phyloP scores from a whole-genome alignment of 257 asterid species.

The Asclepias syriaca region DNA sequence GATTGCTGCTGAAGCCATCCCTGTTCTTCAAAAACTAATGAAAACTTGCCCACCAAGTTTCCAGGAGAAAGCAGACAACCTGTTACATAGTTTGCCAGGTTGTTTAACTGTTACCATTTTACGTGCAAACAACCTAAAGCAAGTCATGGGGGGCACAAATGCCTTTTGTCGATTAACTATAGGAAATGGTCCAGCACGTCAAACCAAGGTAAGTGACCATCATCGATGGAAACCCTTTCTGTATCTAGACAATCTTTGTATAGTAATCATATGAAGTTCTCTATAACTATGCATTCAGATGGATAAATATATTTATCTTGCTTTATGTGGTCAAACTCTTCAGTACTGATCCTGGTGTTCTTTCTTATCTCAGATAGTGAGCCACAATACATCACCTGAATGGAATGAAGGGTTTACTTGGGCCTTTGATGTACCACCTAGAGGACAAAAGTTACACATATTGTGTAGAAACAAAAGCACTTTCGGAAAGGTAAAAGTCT shows the following conservation, averaged over 20 bases:
- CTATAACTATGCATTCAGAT: background rate
- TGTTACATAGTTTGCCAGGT: constrained; percentile 76
- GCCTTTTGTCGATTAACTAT: constrained; percentile 64
- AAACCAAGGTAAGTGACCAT: constrained; percentile 56
- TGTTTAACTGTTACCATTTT: constrained; percentile 68
- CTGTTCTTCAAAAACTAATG: constrained; percentile 61
- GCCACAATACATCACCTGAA: constrained; percentile 62
- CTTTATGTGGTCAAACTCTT: background rate
- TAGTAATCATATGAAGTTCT: background rate
- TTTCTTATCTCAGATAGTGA: constrained; percentile 46
- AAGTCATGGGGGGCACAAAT: constrained; percentile 61
- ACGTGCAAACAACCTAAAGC: constrained; percentile 72
- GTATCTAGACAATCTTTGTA: background rate
- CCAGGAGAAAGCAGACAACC: constrained; percentile 65
- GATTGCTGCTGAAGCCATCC: constrained; percentile 83
- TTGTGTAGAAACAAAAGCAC: constrained; percentile 64
- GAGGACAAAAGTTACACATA: constrained; percentile 78
- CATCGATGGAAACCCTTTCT: background rate
- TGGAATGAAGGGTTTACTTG: constrained; percentile 82
- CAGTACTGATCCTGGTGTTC: background rate
- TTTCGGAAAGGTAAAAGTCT: constrained; percentile 68
- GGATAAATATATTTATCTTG: background rate
- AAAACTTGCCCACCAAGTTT: constrained; percentile 58
- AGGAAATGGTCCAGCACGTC: constrained; percentile 72
- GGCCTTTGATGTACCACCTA: constrained; percentile 93